Evolutionary conservation across 2,329 filamentous ascomycete genomes (phyloP), one percentile per base, ranked within the genome.

Genomic region (Colletotrichum lentis): DNA sequence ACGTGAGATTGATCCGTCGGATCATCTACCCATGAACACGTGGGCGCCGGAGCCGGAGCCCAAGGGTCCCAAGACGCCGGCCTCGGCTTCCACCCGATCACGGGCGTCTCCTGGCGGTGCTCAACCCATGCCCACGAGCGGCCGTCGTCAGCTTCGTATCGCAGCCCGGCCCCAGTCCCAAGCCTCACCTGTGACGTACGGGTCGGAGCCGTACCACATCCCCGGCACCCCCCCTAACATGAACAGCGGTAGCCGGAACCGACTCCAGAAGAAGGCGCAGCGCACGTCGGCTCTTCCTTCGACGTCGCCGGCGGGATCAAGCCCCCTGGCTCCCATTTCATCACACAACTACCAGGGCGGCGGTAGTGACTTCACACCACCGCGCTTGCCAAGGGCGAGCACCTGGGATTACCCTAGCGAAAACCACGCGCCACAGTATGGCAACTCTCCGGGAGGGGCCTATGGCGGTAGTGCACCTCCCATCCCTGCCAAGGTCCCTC

Each of bases 1-100:
- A 7, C 85, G 90, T 63, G 90, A 93, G 73, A 86, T 95, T 63
- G 92, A 95, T 74, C 92, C 92, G 1, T 93, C 91, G 0, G 92
- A 95, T 76, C 91, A 94, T 74, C 82, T 94, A 16, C 92, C 92
- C 0, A 86, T 93, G 75, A 88, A 92, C 63, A 88, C 88, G 1
- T 94, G 91, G 91, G 91, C 91, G 1, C 91, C 91, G 0, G 91
- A 94, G 73, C 91, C 91, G 0, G 90, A 92, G 72, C 84, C 85
- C 2, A 78, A 78, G 69, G 70, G 64, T 2, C 69, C 73, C 31
- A 75, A 71, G 50, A 70, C 75, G 57, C 67, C 74, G 27, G 76
- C 81, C 6, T 50, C 65, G 16, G 62, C 65, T 41, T 68, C 65
- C n/a, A 62, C 64, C 3, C 62, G 55, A 11, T 68, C 65, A 11